phyloP scores from a whole-genome alignment of 2,329 filamentous ascomycete genomes.

The Phialophora macrospora region DNA sequence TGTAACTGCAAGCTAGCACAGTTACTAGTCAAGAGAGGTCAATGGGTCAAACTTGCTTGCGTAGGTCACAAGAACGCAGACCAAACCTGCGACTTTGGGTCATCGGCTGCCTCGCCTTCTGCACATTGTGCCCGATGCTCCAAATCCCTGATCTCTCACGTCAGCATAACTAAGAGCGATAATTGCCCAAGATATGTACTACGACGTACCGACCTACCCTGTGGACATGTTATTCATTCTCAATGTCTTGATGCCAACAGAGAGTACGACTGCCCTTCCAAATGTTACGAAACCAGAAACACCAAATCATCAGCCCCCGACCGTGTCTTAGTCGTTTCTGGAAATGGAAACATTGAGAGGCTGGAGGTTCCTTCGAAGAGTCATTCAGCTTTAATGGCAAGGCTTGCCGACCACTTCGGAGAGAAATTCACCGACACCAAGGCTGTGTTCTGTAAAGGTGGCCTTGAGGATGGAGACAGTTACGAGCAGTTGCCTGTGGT shows the following conservation, averaged over 20 bases:
- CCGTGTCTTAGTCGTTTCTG: conserved; percentile 12
- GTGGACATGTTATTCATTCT: conserved; percentile 22
- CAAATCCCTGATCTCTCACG: conserved; percentile 7
- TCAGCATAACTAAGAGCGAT: not conserved
- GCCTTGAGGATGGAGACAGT: conserved; percentile 4
- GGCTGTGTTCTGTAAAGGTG: conserved; percentile 16
- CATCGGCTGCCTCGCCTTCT: not conserved
- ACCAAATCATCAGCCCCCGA: not conserved
- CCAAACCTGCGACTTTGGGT: conserved; percentile 5
- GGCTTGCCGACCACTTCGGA: conserved; percentile 10
- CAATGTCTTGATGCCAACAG: conserved; percentile 1
- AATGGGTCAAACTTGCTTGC: conserved; percentile 17
- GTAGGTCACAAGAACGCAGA: not conserved
- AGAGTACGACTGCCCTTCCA: conserved; percentile 18
- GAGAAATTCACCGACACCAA: conserved; percentile 16
- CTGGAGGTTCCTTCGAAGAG: not conserved
- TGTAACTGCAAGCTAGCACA: conserved; percentile 25
- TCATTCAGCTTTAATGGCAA: conserved; percentile 16
- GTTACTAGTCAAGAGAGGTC: conserved; percentile 15
- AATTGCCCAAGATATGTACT: conserved; percentile 9
- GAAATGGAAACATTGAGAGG: conserved; percentile 11
- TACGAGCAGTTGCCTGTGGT: conserved; percentile 15
- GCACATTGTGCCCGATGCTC: conserved; percentile 10
- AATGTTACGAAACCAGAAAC: conserved; percentile 5
- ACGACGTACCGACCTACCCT: conserved; percentile 12